Conservation (phyloP, 2,329 filamentous ascomycete genomes). For the Alternaria arbusti region DNA sequence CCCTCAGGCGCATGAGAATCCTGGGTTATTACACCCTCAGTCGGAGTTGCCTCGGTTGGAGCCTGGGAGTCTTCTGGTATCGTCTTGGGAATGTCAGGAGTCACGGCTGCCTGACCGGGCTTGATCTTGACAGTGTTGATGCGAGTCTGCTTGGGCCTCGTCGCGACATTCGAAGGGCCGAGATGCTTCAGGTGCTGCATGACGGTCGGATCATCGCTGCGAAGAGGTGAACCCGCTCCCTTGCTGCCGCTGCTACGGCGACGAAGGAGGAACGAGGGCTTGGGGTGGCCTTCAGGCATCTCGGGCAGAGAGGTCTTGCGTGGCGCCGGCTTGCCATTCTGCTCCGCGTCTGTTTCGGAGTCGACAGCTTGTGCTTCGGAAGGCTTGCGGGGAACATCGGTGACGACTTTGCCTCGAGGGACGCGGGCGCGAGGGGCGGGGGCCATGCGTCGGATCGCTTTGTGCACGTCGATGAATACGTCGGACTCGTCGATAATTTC, state of each 20-base stretch:
- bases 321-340: conserved; percentile 16
- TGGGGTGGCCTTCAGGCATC: conserved; percentile 32
- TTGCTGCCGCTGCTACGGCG: conserved; percentile 53
- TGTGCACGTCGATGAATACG: conserved; percentile 97
- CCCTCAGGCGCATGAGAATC: conserved; percentile 53
- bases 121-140: conserved; percentile 71
- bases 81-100: conserved; percentile 58
- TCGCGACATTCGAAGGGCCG: conserved; percentile 68
- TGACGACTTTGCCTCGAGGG: conserved; percentile 62
- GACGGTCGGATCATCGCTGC: conserved; percentile 61
- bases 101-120: conserved; percentile 64
- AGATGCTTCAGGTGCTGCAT: conserved; percentile 68
- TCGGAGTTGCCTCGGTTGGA: conserved; percentile 20
- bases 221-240: conserved; percentile 49
- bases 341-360: conserved; percentile 24
- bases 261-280: conserved; percentile 53
- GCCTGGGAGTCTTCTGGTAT: conserved; percentile 50
- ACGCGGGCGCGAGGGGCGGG: conserved; percentile 81
- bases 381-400: conserved; percentile 44
- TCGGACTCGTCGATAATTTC: conserved; percentile 99
- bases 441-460: conserved; percentile 87
- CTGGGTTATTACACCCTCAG: conserved; percentile 15
- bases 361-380: conserved; percentile 32
- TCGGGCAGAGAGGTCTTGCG: conserved; percentile 44
- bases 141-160: conserved; percentile 64